Base-by-base conservation (phyloP, 164 flowering plant species). In the Annona cherimola region DNA sequence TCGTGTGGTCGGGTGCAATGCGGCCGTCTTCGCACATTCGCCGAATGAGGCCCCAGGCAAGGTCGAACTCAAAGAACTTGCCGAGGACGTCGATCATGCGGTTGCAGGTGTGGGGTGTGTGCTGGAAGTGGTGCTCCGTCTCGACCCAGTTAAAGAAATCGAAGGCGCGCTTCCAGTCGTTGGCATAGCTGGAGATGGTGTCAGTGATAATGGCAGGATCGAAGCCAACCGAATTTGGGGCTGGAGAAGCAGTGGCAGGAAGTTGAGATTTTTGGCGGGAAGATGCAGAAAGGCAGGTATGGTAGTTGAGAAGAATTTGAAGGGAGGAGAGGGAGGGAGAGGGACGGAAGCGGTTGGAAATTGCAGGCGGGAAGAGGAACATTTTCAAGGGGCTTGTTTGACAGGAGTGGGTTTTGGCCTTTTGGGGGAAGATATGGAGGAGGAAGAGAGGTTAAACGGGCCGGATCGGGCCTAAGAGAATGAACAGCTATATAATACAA, bases 141-240 rank as follows among this genome's bases (percentile, higher is more conserved):
- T 88, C 86, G 18, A 81, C 87, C 99, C 99, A 95, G 55, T 85
- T 82, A 87, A 92, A 93, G 86, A 92, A 95, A 26, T 93, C 97
- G 26, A 86, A 66, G 0, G 96, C 96, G 0, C 84, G 77, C 65
- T 81, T 85, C 90, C 93, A 91, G 75, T 95, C 98, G 69, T 86
- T 93, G 74, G 72, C 61, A 75, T 88, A 93, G 70, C 83, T 83
- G 35, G 84, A 69, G 66, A 95, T 90, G 3, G 93, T 78, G 63
- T 90, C 84, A 41, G 74, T 68, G 0, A 92, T 86, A 2, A 89
- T 74, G 63, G 66, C 45, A n/a, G 73, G 75, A 71, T 79, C 78
- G 65, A 79, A 75, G 19, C 62, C 72, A 50, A 66, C 60, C 7
- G 70, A 66, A 61, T 68, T 44, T 16, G 54, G 20, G 0, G 57